Percentiles rank a stretch among this genome's conserved stretches.
These are phyloP conservation scores for Beauveria sp. DNA, from an alignment of 2,329 filamentous ascomycete genomes.

Conservation along the genomic window DNA sequence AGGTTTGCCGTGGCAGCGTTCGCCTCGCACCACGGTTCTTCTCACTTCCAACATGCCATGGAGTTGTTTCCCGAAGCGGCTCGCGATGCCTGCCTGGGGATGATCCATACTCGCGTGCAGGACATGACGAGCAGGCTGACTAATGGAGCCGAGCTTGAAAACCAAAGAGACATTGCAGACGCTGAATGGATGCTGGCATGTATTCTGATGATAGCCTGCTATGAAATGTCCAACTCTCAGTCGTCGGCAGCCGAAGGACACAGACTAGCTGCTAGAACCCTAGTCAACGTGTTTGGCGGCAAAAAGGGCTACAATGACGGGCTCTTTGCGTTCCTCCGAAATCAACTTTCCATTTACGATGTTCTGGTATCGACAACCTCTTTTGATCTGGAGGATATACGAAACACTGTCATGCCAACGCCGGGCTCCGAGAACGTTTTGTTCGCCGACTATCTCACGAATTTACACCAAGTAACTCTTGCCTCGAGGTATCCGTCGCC, in stretches of 20 bases:
- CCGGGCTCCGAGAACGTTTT: conserved; percentile 17
- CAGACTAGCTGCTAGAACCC: conserved; percentile 20
- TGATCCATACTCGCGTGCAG: conserved; percentile 18
- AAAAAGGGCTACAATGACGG: conserved; percentile 15
- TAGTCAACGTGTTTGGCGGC: conserved; percentile 22
- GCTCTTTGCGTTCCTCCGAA: conserved; percentile 22
- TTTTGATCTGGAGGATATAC: conserved; percentile 18
- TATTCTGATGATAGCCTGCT: conserved; percentile 21
- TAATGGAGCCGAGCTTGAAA: conserved; percentile 16
- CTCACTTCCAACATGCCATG: conserved; percentile 15
- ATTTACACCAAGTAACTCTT: conserved; percentile 17
- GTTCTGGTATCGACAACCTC: conserved; percentile 22
- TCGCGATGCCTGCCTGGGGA: conserved; percentile 20
- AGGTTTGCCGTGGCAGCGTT: conserved; percentile 22
- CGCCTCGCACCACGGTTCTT: conserved; percentile 21
- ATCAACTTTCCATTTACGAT: conserved; percentile 22
- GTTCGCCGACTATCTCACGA: conserved; percentile 20
- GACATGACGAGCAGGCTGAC: conserved; percentile 20
- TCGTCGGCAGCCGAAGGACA: conserved; percentile 21
- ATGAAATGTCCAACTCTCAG: conserved; percentile 22
- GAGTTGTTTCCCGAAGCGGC: conserved; percentile 20
- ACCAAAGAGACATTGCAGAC: conserved; percentile 18
- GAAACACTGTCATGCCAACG: conserved; percentile 17
- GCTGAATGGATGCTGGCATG: conserved; percentile 24
- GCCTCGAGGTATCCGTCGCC: conserved; percentile 10